Evolutionary conservation across 2,329 filamentous ascomycete genomes (phyloP), one percentile per base, ranked within the genome.

Genomic region (Dothistroma septosporum): DNA sequence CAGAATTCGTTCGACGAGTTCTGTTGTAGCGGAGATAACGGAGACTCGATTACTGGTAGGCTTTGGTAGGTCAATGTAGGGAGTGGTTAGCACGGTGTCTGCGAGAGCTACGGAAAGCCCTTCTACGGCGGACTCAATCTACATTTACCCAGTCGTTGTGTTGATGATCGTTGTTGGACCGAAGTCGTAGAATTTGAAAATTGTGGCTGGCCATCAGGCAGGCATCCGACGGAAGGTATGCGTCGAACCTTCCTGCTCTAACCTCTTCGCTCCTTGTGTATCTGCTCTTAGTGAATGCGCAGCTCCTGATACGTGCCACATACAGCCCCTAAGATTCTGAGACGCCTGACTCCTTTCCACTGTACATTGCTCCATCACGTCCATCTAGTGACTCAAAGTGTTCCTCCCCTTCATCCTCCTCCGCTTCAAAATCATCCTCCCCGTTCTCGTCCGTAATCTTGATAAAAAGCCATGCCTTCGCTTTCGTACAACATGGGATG

Each of bases 401-500:
- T 73, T 79, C 72, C 83, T 77, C 24, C 81, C 80, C 77, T 83
- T 86, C 59, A 78, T 70, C 68, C 77, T 75, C 71, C 85, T 77
- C 70, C 83, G 77, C 73, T 78, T 79, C 65, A 87, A 65, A 53
- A 81, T 76, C 72, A 79, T 79, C 68, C 81, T 75, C 24, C 85
- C 85, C 55, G 78, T 82, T 69, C 80, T 78, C 22, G 78, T 78
- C 69, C 77, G 76, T 62, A 85, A 64, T 67, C 85, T 73, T 10
- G 80, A 75, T 61, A 87, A 70, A 68, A 85, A 87, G 2, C 85
- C 85, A 74, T 85, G 82, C 67, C 85, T 78, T 64, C 85, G 77
- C 76, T 87, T 87, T 71, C 85, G 78, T 47, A 86, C 82, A 49
- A 80, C 70, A 64, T 86, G 82, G 55, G 81, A 85, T 10, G 84